These are phyloP conservation scores for Lactuca saligna DNA, from an alignment of 129 eudicot species.

Conservation along the genomic window DNA sequence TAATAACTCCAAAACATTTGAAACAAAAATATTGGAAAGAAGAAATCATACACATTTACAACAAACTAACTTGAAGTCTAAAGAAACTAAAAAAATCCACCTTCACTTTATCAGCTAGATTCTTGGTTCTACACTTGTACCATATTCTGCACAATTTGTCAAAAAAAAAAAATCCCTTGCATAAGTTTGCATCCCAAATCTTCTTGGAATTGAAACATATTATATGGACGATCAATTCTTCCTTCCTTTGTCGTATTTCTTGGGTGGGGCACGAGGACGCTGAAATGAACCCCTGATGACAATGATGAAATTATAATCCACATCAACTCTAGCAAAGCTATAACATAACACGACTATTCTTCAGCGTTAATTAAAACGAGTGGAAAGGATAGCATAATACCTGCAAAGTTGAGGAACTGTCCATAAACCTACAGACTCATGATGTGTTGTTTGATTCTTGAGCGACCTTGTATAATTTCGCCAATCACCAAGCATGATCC, in stretches of 20 bases:
- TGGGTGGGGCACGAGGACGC: constrained; percentile 26
- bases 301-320: neutral
- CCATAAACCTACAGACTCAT: constrained; percentile 29
- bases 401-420: constrained; percentile 52
- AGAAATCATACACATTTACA: neutral
- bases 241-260: constrained; percentile 1
- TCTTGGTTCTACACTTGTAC: neutral
- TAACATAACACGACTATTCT: neutral
- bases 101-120: neutral
- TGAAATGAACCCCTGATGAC: constrained; percentile 36
- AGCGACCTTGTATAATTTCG: constrained; percentile 34
- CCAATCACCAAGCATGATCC: constrained; percentile 60
- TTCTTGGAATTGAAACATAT: neutral
- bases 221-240: constrained; percentile 19
- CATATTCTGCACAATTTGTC: constrained; percentile 21
- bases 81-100: neutral
- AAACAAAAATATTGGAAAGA: too few relatives aligned
- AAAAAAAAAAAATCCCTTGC: constrained; percentile 5
- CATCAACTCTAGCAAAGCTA: neutral
- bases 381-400: constrained; percentile 8
- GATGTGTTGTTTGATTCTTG: constrained; percentile 1
- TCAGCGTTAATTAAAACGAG: neutral
- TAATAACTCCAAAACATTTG: neutral
- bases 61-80: constrained; percentile 10
- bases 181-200: constrained; percentile 12